phyloP scores from a whole-genome alignment of 768 basidiomycete genomes.

The Tulasnella sp. region DNA sequence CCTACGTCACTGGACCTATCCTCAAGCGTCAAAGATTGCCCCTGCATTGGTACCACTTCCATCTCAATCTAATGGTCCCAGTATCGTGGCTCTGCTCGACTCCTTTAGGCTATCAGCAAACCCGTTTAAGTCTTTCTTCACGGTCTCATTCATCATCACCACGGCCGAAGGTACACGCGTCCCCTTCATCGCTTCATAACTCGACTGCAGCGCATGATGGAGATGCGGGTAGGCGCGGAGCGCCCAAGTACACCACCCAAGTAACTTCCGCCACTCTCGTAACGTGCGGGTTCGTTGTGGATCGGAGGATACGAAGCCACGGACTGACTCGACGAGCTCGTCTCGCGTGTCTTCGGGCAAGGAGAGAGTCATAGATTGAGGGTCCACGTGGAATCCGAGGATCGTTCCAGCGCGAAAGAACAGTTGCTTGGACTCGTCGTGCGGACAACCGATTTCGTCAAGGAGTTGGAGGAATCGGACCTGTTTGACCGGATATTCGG shows the following conservation, averaged over 20 bases:
- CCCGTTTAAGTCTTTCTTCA: slow-evolving; percentile 30
- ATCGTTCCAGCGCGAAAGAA: slow-evolving; percentile 28
- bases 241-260: slow-evolving; percentile 34
- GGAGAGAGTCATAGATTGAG: slow-evolving; percentile 27
- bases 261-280: slow-evolving; percentile 25
- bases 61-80: slow-evolving; percentile 20
- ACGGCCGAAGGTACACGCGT: slow-evolving; percentile 17
- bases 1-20: too few relatives aligned
- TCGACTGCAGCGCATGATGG: slow-evolving; percentile 25
- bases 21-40: too few relatives aligned
- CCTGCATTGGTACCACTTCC: too few relatives aligned
- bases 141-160: slow-evolving; percentile 26
- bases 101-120: slow-evolving; percentile 22
- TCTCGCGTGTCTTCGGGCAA: slow-evolving; percentile 19
- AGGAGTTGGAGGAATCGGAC: slow-evolving; percentile 30
- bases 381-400: slow-evolving; percentile 34
- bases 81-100: slow-evolving; percentile 22
- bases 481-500: slow-evolving; percentile 28
- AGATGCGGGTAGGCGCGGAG: slow-evolving; percentile 34
- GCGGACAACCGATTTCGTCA: slow-evolving; percentile 34
- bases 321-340: slow-evolving; percentile 21
- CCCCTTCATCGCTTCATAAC: slow-evolving; percentile 32
- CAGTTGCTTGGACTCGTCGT: slow-evolving; percentile 33
- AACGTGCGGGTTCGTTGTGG: slow-evolving; percentile 17
- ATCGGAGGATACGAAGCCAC: slow-evolving; percentile 2